phyloP scores from a whole-genome alignment of 192 early-diverging fungal species.

The Dimargaris verticillata region DNA sequence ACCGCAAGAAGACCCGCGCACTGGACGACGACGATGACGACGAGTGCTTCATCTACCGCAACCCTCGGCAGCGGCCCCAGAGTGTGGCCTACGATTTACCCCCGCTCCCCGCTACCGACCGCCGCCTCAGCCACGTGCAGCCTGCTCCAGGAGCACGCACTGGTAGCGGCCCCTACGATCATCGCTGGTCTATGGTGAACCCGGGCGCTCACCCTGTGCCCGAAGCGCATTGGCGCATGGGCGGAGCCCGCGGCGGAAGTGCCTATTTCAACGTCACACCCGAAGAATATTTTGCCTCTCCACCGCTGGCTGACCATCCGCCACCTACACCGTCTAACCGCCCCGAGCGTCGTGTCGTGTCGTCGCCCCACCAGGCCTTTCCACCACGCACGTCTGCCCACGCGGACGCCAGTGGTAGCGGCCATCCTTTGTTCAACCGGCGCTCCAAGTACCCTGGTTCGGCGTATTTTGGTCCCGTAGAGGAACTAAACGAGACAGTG shows the following conservation, averaged over 20 bases:
- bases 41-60: slow-evolving; percentile 30
- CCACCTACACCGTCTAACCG: not conserved
- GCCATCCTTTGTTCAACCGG: not conserved
- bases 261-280: not conserved
- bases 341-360: not conserved
- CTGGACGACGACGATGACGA: slow-evolving; percentile 16
- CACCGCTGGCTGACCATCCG: not conserved
- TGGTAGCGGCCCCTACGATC: not conserved
- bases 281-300: not conserved
- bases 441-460: slow-evolving; percentile 7
- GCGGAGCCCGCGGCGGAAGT: not conserved
- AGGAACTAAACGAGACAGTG: slow-evolving; percentile 26
- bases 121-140: not conserved
- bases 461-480: slow-evolving; percentile 22
- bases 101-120: not conserved
- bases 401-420: too few relatives aligned
- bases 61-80: slow-evolving; percentile 24
- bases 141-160: too few relatives aligned
- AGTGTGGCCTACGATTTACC: slow-evolving; percentile 3
- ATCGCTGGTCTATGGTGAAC: slow-evolving; percentile 3
- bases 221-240: not conserved
- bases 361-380: not conserved
- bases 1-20: not conserved
- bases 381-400: too few relatives aligned
- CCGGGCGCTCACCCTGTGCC: not conserved